Evolutionary conservation across 106 monocot genomes (phyloP), one percentile per base, ranked within the genome.

Genomic region (Dendrobium officinale): DNA sequence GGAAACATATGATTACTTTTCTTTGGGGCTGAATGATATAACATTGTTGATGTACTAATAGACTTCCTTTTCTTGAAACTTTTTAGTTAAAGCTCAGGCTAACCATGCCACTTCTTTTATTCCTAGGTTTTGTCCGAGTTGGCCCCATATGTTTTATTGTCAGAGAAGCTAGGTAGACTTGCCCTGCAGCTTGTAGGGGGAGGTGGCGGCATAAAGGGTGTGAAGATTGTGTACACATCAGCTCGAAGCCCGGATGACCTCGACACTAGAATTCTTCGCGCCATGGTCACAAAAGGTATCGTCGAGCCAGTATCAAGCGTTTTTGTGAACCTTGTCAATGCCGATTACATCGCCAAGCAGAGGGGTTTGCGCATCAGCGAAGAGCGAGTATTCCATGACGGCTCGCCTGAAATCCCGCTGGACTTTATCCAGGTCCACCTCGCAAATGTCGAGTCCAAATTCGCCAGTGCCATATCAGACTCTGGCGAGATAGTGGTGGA

Each of bases 221-320:
- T 93, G 22, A 95, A 93, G 79, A 85, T 95, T 2, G 91, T 89
- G 0, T 95, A 95, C 85, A 83, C 85, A 6, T 89, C 95, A 6
- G 81, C 92, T 55, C 84, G 95, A 19, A 86, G 84, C 80, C 88
- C 91, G 6, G 93, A 91, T 41, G 93, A 95, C 83, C 83, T 95
- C 10, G 95, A 95, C 88, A 93, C 95, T 5, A 79, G 95, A 37
- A 84, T 95, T 37, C 85, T 95, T 11, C 87, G 93, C 18, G 92
- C 95, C 72, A 95, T 93, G 95, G 78, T 91, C 49, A 93, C 88
- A 42, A 95, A 95, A 75, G 95, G 95, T n/a, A 88, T 95, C 8
- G 49, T 95, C 0, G 95, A 95, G 79, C 95, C 95, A 26, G 82
- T 95, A 1, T 93, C 95, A 8, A 87, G 81, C 22, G 85, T 82